phyloP scores from a whole-genome alignment of 441 rosid species.

The Adansonia grandidieri region DNA sequence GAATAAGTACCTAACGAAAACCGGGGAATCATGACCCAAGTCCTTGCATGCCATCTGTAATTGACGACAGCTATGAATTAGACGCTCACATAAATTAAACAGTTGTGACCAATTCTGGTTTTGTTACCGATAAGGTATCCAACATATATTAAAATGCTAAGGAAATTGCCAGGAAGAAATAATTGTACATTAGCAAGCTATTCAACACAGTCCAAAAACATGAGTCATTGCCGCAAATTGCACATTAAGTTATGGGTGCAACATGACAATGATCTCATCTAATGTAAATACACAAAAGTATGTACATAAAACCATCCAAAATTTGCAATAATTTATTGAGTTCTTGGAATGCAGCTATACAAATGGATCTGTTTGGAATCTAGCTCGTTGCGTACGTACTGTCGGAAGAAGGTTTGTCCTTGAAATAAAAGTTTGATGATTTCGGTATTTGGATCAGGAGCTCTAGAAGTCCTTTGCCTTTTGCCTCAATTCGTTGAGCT shows the following conservation, averaged over 20 bases:
- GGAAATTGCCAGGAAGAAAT: neutral
- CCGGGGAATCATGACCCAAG: neutral
- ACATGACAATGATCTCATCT: neutral
- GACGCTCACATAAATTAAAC: neutral
- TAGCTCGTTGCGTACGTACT: conserved; percentile 25
- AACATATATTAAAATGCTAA: neutral
- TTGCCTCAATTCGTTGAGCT: conserved; percentile 67
- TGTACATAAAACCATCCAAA: conserved; percentile 21
- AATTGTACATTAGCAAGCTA: conserved; percentile 7
- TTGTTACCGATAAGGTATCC: neutral
- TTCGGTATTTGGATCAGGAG: neutral
- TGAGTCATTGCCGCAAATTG: conserved; percentile 1
- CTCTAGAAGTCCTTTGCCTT: conserved; percentile 58
- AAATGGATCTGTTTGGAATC: conserved; percentile 31
- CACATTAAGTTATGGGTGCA: conserved; percentile 11
- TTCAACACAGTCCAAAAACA: neutral
- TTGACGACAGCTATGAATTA: neutral
- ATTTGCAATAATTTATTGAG: conserved; percentile 6
- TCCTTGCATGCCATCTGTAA: neutral
- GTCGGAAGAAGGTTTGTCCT: conserved; percentile 14
- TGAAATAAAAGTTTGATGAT: neutral
- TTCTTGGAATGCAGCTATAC: conserved; percentile 25
- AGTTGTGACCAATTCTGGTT: neutral
- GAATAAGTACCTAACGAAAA: neutral
- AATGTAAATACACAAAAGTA: conserved; percentile 12